Percentiles rank a stretch among this genome's conserved stretches.
These are phyloP conservation scores for Debaryomyces prosopidis DNA, from an alignment of 805 yeast species.

Conservation along the genomic window DNA sequence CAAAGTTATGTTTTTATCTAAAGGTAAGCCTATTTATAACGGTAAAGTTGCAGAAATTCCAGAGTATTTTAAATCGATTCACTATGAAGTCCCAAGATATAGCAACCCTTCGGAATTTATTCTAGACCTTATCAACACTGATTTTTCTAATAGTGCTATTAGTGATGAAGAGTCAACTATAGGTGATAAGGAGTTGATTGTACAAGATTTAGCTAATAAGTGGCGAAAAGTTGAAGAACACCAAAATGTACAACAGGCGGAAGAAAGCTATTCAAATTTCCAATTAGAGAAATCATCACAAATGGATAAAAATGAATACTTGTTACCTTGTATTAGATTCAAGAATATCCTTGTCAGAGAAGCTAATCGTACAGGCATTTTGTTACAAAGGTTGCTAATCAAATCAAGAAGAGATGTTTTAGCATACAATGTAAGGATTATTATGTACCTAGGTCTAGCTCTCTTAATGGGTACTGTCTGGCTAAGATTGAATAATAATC, in stretches of 20 bases:
- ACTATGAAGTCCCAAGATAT: slow-evolving; percentile 17
- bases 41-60: slow-evolving; percentile 13
- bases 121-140: slow-evolving; percentile 29
- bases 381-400: slow-evolving; percentile 24
- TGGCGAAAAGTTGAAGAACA: neutral
- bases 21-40: slow-evolving; percentile 21
- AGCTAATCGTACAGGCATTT: slow-evolving; percentile 13
- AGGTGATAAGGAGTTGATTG: neutral
- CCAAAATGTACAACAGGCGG: neutral
- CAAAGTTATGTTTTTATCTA: slow-evolving; percentile 19
- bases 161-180: neutral
- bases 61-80: slow-evolving; percentile 19
- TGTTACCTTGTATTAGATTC: slow-evolving; percentile 2
- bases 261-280: neutral
- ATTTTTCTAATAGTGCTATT: slow-evolving; percentile 13
- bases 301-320: neutral
- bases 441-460: slow-evolving; percentile 41
- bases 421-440: slow-evolving; percentile 36
- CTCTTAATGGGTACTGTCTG: slow-evolving; percentile 40
- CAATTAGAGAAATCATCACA: neutral
- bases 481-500: slow-evolving; percentile 26
- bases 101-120: slow-evolving; percentile 28
- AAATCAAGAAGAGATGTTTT: slow-evolving; percentile 36
- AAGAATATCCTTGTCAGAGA: slow-evolving; percentile 4
- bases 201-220: neutral